Evolutionary conservation across 164 flowering plant species (phyloP), one percentile per base, ranked within the genome.

Genomic region (Santalum album): DNA sequence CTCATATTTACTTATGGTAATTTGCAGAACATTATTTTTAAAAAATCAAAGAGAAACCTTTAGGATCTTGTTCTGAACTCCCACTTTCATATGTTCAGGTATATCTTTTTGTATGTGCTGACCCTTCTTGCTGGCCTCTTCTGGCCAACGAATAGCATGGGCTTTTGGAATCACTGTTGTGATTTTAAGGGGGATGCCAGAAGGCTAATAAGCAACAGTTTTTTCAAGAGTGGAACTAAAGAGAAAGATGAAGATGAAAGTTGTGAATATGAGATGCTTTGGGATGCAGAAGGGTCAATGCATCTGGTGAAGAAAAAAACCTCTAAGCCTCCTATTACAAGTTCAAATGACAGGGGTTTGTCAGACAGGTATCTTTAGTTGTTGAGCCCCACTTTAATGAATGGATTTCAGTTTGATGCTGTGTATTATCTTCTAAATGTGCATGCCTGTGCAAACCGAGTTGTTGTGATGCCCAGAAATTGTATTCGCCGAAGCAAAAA

Each of bases 231-330:
- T 51, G 69, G 60, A 23, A 55, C 57, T 32, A 90, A 87, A 65
- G 88, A 80, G 68, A 88, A 91, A 70, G 74, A 72, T 66, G 95
- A 87, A 56, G 90, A 87, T 71, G 86, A 80, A 25, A 63, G 68
- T 52, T 78, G 79, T 66, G 96, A 86, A 48, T 91, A 81, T 62
- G 98, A 91, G 67, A 79, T 77, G 90, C 60, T 88, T 20, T 91
- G 98, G 98, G 95, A 84, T 76, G 92, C 95, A 29, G 98, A 91
- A 69, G 96, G 96, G 43, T 63, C 81, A 2, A 84, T 88, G 92
- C 96, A 88, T 69, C 81, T 88, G 25, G 69, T 91, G 53, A 86
- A 76, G 67, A 29, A 29, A n/a, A 91, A 77, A 76, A 22, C 72
- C 12, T 14, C 51, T 14, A 62, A 70, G 32, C 60, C 60, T 29